These are phyloP conservation scores for Geotrichum reessii DNA, from an alignment of 1,139 yeast genomes.

Conservation along the genomic window DNA sequence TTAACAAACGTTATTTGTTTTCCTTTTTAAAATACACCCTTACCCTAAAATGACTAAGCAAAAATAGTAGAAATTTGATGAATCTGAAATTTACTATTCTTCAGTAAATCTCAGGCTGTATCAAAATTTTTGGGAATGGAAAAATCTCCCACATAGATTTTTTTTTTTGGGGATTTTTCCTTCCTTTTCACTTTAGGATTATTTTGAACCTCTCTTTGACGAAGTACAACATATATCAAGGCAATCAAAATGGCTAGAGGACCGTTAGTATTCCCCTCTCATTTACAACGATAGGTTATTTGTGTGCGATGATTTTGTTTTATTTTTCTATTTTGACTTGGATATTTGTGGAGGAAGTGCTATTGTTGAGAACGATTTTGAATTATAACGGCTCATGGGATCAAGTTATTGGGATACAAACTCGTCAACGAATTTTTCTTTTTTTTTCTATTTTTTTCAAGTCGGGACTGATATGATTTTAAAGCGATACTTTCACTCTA, in stretches of 20 bases:
- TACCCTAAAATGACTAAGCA: background rate
- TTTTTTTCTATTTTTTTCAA: no score
- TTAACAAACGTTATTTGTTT: background rate
- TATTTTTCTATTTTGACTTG: background rate
- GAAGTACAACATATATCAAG: conserved; percentile 14
- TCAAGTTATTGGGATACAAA: background rate
- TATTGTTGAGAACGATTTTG: no score
- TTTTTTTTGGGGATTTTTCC: conserved; percentile 5
- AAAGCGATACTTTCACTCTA: background rate
- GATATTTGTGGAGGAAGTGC: background rate
- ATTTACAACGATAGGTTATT: background rate
- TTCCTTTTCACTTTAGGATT: conserved; percentile 5
- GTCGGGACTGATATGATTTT: no score
- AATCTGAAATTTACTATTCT: conserved; percentile 5
- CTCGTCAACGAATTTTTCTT: background rate
- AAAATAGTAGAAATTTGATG: background rate
- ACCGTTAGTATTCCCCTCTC: conserved; percentile 55
- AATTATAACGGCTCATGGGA: no score
- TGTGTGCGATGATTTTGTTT: background rate
- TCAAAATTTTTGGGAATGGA: conserved; percentile 4
- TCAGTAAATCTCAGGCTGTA: conserved; percentile 8
- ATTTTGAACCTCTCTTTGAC: conserved; percentile 8
- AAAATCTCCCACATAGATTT: conserved; percentile 4
- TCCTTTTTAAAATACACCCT: background rate
- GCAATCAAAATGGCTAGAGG: conserved; percentile 80